A percentile compares a stretch with the other conserved stretches of the same genome.
Evolutionary conservation across 805 yeast species (phyloP).

Genomic region (Metschnikowia cubensis): DNA sequence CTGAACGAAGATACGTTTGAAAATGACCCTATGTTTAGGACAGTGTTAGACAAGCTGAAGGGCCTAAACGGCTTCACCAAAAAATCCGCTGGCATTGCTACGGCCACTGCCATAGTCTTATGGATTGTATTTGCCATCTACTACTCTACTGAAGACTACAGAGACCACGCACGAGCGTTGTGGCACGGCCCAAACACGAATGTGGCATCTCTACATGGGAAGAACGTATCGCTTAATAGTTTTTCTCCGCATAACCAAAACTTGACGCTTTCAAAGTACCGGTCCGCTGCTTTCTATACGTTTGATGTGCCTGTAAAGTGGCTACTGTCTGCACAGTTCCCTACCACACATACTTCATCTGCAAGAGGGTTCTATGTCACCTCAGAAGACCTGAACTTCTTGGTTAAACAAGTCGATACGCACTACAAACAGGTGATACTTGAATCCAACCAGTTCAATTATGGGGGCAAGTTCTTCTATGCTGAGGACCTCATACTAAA

Average conservation of each 20-base stretch:
- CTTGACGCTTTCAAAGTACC: conserved; percentile 23
- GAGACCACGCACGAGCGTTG: conserved; percentile 9
- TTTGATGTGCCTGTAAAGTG: conserved; percentile 20
- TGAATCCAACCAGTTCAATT: conserved; percentile 33
- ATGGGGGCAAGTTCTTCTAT: conserved; percentile 36
- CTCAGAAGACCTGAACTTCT: conserved; percentile 11
- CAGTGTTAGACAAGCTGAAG: conserved; percentile 6
- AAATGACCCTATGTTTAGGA: conserved; percentile 12
- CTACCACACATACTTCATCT: conserved; percentile 13
- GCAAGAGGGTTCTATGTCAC: conserved; percentile 31
- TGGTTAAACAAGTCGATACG: conserved; percentile 26
- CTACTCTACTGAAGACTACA: conserved; percentile 25
- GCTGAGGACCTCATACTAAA: conserved; percentile 34
- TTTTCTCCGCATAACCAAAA: conserved; percentile 27
- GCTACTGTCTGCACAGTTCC: conserved; percentile 31
- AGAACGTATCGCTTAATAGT: conserved; percentile 29
- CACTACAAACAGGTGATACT: conserved; percentile 27
- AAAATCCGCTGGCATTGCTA: conserved; percentile 1
- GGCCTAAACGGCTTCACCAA: conserved; percentile 3
- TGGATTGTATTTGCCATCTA: conserved; percentile 28
- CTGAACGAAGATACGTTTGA: conserved; percentile 11
- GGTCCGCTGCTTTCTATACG: conserved; percentile 19
- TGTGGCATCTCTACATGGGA: conserved; percentile 21
- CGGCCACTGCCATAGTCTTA: conserved; percentile 9
- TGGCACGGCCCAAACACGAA: conserved; percentile 22